A percentile compares a stretch with the other conserved stretches of the same genome.
These are phyloP conservation scores for Paraglomus occultum DNA, from an alignment of 192 early-diverging fungal species.

Conservation along the genomic window DNA sequence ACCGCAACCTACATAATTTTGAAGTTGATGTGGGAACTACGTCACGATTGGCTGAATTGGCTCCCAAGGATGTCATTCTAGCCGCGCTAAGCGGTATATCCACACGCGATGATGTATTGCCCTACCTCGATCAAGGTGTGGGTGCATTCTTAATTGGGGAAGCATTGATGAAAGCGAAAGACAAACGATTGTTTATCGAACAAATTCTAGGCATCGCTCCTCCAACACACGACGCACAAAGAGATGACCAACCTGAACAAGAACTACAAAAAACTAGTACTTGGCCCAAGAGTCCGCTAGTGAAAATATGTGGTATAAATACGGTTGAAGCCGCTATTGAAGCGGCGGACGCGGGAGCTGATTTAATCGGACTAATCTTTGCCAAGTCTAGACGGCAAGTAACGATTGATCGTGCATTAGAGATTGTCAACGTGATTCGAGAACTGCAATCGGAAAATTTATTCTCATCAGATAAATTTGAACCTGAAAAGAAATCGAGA, in stretches of 20 bases:
- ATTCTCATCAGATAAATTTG: slow-evolving; percentile 25
- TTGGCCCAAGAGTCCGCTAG: slow-evolving; percentile 40
- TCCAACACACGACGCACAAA: no score
- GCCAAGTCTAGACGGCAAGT: slow-evolving; percentile 80
- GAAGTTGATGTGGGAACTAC: slow-evolving; percentile 91
- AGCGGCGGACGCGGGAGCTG: slow-evolving; percentile 76
- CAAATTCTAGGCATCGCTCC: slow-evolving; percentile 54
- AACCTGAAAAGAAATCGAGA: neutral
- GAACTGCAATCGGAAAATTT: slow-evolving; percentile 35
- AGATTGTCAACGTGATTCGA: slow-evolving; percentile 71
- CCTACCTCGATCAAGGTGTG: slow-evolving; percentile 76
- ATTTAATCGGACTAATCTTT: slow-evolving; percentile 95
- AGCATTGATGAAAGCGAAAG: slow-evolving; percentile 83
- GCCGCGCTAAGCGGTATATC: slow-evolving; percentile 92
- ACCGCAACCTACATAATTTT: slow-evolving; percentile 96
- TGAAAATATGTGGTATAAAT: slow-evolving; percentile 94
- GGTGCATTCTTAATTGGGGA: slow-evolving; percentile 90
- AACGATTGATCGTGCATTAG: slow-evolving; percentile 55
- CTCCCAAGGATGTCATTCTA: slow-evolving; percentile 71
- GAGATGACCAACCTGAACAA: no score
- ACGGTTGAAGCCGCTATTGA: slow-evolving; percentile 76
- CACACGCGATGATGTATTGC: slow-evolving; percentile 75
- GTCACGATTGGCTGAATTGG: slow-evolving; percentile 70
- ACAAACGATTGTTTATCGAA: slow-evolving; percentile 74
- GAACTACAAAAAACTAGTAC: slow-evolving; percentile 28